These are phyloP conservation scores for Citrus mangshanensis DNA, from an alignment of 345 rosid genomes.

Conservation along the genomic window DNA sequence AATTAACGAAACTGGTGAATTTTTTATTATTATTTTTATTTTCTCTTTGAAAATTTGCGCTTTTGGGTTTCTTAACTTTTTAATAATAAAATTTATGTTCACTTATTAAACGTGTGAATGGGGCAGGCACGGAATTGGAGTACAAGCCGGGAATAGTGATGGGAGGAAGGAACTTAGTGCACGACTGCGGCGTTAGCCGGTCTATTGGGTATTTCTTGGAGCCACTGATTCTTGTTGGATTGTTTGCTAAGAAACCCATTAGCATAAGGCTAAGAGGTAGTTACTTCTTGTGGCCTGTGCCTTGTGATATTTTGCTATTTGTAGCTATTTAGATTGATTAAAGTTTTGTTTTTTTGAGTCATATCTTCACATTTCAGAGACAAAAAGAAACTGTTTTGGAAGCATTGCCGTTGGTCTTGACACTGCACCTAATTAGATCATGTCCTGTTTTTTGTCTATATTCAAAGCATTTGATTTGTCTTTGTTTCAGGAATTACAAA, in stretches of 20 bases:
- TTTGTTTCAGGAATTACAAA: slow-evolving; percentile 69
- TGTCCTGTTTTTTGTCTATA: background rate
- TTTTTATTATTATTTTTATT: background rate
- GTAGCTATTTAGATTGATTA: background rate
- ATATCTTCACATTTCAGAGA: background rate
- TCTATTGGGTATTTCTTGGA: slow-evolving; percentile 85
- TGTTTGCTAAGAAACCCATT: slow-evolving; percentile 70
- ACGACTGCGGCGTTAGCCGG: slow-evolving; percentile 69
- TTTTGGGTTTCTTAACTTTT: no score
- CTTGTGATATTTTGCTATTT: background rate
- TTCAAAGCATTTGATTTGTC: background rate
- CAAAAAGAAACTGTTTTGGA: background rate
- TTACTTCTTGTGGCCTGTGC: background rate
- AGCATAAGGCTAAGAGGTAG: slow-evolving; percentile 70
- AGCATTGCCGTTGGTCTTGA: background rate
- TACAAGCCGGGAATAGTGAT: slow-evolving; percentile 82
- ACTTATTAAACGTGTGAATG: background rate
- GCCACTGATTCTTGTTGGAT: slow-evolving; percentile 71
- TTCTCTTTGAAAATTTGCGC: background rate
- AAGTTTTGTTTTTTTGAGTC: background rate
- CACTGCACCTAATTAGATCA: background rate
- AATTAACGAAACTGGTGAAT: slow-evolving; percentile 75
- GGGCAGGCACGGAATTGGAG: slow-evolving; percentile 56
- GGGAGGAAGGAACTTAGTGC: slow-evolving; percentile 75
- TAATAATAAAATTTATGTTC: no score